A percentile compares a stretch with the other conserved stretches of the same genome.
Conservation (phyloP, 2,329 filamentous ascomycete species). For the Colletotrichum liaoningense region DNA sequence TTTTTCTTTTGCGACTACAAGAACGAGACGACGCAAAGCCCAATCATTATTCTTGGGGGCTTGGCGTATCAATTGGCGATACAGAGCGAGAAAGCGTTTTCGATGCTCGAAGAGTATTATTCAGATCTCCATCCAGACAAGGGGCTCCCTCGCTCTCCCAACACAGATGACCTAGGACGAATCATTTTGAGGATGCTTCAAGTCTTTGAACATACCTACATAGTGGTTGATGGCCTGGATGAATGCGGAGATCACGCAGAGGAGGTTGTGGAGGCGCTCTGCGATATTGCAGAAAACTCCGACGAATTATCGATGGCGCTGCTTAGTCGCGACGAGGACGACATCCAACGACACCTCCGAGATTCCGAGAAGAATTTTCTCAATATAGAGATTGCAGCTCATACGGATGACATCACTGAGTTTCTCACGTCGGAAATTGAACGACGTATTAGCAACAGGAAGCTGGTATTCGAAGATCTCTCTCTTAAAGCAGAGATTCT, state of each 20-base stretch:
- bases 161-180: neutral
- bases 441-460: neutral
- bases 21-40: neutral
- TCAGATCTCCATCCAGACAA: accelerated
- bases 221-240: neutral
- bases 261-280: neutral
- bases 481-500: neutral
- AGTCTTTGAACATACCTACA: neutral
- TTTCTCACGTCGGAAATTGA: conserved; percentile 14
- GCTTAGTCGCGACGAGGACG: conserved; percentile 5
- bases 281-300: neutral
- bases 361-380: neutral
- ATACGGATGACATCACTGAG: neutral
- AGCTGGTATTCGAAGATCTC: neutral
- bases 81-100: conserved; percentile 3
- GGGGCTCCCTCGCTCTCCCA: neutral
- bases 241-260: neutral
- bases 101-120: neutral
- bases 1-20: conserved; percentile 30
- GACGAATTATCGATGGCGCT: conserved; percentile 2
- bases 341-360: neutral
- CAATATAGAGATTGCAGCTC: neutral
- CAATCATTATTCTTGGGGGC: neutral
- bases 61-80: conserved; percentile 2
- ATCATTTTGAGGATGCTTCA: neutral